Conservation (phyloP, 108 stramenopile genomes). For the Pseudonitzschia multiseries region DNA sequence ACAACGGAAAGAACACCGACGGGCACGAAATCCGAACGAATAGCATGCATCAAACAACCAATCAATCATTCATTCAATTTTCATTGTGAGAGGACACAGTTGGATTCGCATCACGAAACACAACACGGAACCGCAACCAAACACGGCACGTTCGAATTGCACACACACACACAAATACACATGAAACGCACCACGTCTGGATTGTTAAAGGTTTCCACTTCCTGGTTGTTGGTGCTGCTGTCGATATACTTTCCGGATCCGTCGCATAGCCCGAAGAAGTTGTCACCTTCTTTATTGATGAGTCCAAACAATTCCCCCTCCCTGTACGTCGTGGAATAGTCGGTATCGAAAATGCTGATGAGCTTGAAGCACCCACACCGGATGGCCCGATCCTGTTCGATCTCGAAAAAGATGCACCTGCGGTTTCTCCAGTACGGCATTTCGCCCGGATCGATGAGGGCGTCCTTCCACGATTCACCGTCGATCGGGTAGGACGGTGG, state of each 20-base stretch:
- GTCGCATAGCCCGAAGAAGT: background rate
- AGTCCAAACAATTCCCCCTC: background rate
- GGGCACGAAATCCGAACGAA: too few relatives aligned
- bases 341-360: background rate
- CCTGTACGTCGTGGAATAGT: background rate
- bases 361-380: conserved; percentile 35
- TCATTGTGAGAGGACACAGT: too few relatives aligned
- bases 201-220: too few relatives aligned
- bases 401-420: conserved; percentile 30
- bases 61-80: too few relatives aligned
- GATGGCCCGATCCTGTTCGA: conserved; percentile 28
- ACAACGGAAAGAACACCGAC: too few relatives aligned
- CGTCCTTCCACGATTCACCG: conserved; percentile 18
- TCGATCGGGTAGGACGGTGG: conserved; percentile 22
- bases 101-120: too few relatives aligned
- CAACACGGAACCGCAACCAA: too few relatives aligned
- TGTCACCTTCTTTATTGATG: background rate
- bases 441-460: background rate
- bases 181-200: too few relatives aligned
- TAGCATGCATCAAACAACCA: too few relatives aligned
- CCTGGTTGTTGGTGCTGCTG: too few relatives aligned
- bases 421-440: conserved; percentile 17
- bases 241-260: background rate
- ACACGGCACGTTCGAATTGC: too few relatives aligned
- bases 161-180: too few relatives aligned